phyloP scores from a whole-genome alignment of 768 basidiomycete species.

The Phlebiopsis gigantea region DNA sequence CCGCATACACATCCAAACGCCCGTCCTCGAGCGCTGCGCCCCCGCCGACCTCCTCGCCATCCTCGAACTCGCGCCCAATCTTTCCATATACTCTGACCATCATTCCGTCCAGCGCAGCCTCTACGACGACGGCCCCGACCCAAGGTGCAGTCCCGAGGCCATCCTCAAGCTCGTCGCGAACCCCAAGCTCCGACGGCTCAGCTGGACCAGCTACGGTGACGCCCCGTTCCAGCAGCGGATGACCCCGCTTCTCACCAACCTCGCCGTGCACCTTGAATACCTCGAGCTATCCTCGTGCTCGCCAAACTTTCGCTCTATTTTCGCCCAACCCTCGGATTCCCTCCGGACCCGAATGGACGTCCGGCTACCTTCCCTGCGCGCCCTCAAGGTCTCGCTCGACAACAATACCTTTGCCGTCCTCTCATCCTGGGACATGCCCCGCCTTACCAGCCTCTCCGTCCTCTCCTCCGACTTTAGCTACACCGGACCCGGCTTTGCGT shows the following conservation, averaged over 20 bases:
- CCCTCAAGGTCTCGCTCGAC: slow-evolving; percentile 67
- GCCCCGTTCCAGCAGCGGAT: slow-evolving; percentile 50
- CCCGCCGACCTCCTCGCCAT: slow-evolving; percentile 66
- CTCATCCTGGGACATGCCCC: slow-evolving; percentile 62
- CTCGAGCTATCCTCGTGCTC: slow-evolving; percentile 62
- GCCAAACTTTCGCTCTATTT: slow-evolving; percentile 35
- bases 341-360: slow-evolving; percentile 26
- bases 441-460: slow-evolving; percentile 57
- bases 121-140: slow-evolving; percentile 38
- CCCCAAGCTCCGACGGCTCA: slow-evolving; percentile 52
- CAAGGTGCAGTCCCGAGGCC: slow-evolving; percentile 46
- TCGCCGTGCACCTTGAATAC: slow-evolving; percentile 54
- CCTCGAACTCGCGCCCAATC: slow-evolving; percentile 54
- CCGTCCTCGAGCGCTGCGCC: slow-evolving; percentile 55
- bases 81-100: slow-evolving; percentile 60
- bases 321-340: slow-evolving; percentile 11
- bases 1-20: slow-evolving; percentile 68
- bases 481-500: slow-evolving; percentile 56
- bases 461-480: slow-evolving; percentile 69
- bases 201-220: slow-evolving; percentile 73
- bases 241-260: slow-evolving; percentile 45
- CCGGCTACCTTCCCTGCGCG: slow-evolving; percentile 55
- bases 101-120: slow-evolving; percentile 55
- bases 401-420: slow-evolving; percentile 66
- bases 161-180: slow-evolving; percentile 56